Evolutionary conservation across 2,329 filamentous ascomycete genomes (phyloP), one percentile per base, ranked within the genome.

Genomic region (Nakataea oryzae): DNA sequence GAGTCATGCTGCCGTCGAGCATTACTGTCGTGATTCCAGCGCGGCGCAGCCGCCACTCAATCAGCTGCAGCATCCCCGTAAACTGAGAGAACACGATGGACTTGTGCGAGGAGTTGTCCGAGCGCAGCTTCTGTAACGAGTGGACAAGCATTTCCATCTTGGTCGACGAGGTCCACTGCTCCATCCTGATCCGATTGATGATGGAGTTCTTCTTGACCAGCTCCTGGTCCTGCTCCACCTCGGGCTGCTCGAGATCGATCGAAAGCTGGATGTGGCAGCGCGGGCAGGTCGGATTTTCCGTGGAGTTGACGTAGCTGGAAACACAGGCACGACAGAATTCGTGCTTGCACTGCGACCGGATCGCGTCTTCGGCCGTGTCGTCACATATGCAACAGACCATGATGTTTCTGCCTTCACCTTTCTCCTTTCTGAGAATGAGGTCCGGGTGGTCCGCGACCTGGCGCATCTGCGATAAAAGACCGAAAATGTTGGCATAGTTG

Each of bases 401-500:
- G 14, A 96, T 81, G 66, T 97, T 97, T 74, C 96, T 91, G 2
- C 93, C 93, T 61, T 90, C 90, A 67, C 92, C 86, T 3, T 83
- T 84, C 65, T 93, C 85, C 76, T 95, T 97, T 78, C 93, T 96
- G 65, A 97, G 76, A 59, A 99, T 89, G 47, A 99, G 76, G 75
- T 99, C 95, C 0, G 95, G 95, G 71, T 99, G 95, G 67, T 99
- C 95, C 9, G 95, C 92, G 29, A 97, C 91, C 76, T 99, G 95
- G 62, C 95, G 89, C 93, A 99, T 97, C 74, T 96, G 93, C 91
- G 97, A 97, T 71, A 99, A 97, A 62, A 99, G 82, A 71, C 93
- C 93, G 70, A 99, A 99, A 66, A 99, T 97, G 73, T 99, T 99
- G 77, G 95, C 95, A 68, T 97, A 97, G 72, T 97, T 96, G 79